These are phyloP conservation scores for Diaporthe caulivora DNA, from an alignment of 2,329 filamentous ascomycete genomes.

Conservation along the genomic window DNA sequence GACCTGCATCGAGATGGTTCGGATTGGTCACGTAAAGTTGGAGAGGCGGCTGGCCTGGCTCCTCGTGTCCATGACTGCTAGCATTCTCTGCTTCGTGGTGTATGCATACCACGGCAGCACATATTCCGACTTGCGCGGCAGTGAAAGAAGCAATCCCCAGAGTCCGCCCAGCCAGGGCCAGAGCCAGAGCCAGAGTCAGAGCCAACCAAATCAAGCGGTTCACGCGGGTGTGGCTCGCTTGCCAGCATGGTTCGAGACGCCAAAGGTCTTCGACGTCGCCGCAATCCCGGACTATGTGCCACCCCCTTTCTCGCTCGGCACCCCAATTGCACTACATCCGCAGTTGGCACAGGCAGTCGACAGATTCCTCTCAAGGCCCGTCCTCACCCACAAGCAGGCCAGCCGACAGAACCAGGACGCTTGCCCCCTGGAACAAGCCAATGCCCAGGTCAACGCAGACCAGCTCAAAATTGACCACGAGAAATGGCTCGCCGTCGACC, in stretches of 20 bases:
- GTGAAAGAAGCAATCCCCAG: not conserved
- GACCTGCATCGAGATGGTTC: conserved; percentile 1
- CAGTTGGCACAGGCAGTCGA: conserved; percentile 19
- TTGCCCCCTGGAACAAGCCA: conserved; percentile 33
- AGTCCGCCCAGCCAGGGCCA: too few species aligned
- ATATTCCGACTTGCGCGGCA: not conserved
- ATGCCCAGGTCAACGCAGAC: conserved; percentile 37
- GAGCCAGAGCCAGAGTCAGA: not conserved
- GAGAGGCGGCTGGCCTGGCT: conserved; percentile 27
- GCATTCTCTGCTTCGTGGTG: conserved; percentile 10
- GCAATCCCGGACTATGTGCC: not conserved
- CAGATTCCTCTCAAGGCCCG: conserved; percentile 34
- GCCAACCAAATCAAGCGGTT: not conserved
- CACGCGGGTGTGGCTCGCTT: not conserved
- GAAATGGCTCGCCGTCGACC: conserved; percentile 29
- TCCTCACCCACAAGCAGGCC: conserved; percentile 35
- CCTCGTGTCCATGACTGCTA: conserved; percentile 13
- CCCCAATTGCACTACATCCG: conserved; percentile 22
- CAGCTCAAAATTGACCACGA: conserved; percentile 34
- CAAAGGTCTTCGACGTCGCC: conserved; percentile 19
- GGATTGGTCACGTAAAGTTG: conserved; percentile 5
- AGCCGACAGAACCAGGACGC: conserved; percentile 33
- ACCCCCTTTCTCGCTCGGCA: not conserved
- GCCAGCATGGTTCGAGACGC: conserved; percentile 35
- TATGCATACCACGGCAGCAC: conserved; percentile 15